Conservation (phyloP, 192 early-diverging fungal genomes). For the Chytriomyces sp. region DNA sequence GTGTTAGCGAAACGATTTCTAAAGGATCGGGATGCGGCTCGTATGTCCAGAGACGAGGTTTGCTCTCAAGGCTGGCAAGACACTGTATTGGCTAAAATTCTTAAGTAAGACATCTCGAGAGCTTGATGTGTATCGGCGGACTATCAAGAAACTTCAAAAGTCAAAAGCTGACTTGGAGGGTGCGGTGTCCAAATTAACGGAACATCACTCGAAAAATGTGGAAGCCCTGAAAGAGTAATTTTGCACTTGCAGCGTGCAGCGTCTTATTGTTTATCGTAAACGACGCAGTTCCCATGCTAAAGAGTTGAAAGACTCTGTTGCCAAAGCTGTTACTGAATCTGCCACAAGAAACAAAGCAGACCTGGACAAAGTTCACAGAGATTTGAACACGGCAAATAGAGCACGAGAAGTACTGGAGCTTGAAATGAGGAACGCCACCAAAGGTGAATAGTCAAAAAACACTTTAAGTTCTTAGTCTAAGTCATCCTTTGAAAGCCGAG, state of each 20-base stretch:
- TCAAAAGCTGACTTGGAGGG: conserved; percentile 21
- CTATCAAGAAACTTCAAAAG: conserved; percentile 42
- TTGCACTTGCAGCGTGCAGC: not conserved
- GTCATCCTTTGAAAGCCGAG: conserved; percentile 24
- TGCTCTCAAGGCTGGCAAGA: no score
- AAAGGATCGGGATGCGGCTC: conserved; percentile 33
- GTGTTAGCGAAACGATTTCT: conserved; percentile 33
- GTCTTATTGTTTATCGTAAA: conserved; percentile 12
- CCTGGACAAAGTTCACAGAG: conserved; percentile 30
- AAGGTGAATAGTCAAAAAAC: conserved; percentile 25
- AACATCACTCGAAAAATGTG: conserved; percentile 29
- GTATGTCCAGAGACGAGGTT: not conserved
- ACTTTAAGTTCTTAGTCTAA: not conserved
- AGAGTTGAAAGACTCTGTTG: conserved; percentile 30
- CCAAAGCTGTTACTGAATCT: conserved; percentile 25
- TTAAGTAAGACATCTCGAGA: conserved; percentile 17
- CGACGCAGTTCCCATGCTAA: conserved; percentile 21
- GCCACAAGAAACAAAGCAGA: conserved; percentile 33
- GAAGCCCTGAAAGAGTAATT: conserved; percentile 34
- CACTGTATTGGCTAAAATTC: no score
- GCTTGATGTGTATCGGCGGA: conserved; percentile 34
- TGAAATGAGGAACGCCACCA: conserved; percentile 42
- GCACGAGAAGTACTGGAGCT: conserved; percentile 45
- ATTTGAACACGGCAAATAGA: conserved; percentile 16
- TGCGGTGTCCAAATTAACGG: conserved; percentile 8